Evolutionary conservation across 176 grass and related monocot species (phyloP), one percentile per base, ranked within the genome.

Genomic region (Ananas comosus): DNA sequence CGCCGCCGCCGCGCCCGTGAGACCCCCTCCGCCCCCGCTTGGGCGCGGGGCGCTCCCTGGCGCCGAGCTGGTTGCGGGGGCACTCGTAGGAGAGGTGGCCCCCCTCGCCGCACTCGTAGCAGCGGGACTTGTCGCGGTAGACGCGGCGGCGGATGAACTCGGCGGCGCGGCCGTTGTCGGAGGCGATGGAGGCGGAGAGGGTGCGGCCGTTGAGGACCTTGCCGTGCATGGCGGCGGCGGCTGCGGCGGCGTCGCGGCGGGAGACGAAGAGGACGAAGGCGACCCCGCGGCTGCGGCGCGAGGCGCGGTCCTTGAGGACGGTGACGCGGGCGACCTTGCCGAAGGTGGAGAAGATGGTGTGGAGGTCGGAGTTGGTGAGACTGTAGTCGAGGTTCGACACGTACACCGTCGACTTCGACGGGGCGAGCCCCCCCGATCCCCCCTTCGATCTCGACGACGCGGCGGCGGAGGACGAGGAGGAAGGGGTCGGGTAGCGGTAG

Each of bases 81-180:
- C 94, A 99, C 82, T 99, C 89, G 80, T 99, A 93, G 3, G 94
- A 99, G 56, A 99, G 87, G 72, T 99, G 94, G 2, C 89, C 87
- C 49, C 79, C 82, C 13, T 87, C 84, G 17, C 89, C 84, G 69
- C 94, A 93, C 77, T 99, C 94, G 14, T 93, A 99, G 83, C 94
- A 90, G 24, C 80, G 71, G 1, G 86, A 90, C 82, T 93, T 99
- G 69, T 99, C 89, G 61, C 74, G 83, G 72, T 99, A 99, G 72
- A 85, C 94, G 61, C 87, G 85, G 71, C 94, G 81, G 6, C 89
- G 86, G 66, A 99, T 99, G 75, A 99, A 99, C 81, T 99, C 87
- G 23, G 72, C 59, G 12, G 86, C 82, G 0, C 94, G 89, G 69
- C 94, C 94, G 76, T 99, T 99, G 76, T 99, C 89, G 53, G 81